Evolutionary conservation across 176 grass and related monocot species (phyloP).

Genomic region (Cenchrus purpureus): DNA sequence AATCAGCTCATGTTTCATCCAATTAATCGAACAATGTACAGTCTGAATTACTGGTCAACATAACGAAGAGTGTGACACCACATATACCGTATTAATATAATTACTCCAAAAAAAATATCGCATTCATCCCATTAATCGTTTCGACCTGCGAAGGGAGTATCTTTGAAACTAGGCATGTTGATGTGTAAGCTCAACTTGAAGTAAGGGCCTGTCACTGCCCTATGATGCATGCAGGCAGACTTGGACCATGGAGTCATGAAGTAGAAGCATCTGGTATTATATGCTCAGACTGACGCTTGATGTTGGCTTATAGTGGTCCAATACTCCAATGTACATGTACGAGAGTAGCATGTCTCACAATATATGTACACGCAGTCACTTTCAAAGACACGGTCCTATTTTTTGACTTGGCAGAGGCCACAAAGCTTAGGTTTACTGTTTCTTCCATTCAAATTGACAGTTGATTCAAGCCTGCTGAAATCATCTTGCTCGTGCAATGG

Average conservation of each 20-base stretch:
- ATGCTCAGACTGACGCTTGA: constrained; percentile 7
- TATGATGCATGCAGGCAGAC: constrained; percentile 43
- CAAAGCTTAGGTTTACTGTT: not conserved
- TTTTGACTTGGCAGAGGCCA: not conserved
- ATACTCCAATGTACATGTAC: not conserved
- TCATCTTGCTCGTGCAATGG: not conserved
- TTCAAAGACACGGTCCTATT: constrained; percentile 21
- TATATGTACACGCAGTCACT: not conserved
- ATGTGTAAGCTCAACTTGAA: not conserved
- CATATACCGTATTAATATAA: no score
- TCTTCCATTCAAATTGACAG: not conserved
- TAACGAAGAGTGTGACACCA: not conserved
- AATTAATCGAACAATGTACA: not conserved
- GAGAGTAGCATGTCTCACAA: constrained; percentile 33
- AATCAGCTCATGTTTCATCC: not conserved
- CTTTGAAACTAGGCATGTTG: not conserved
- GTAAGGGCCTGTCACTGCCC: constrained; percentile 30
- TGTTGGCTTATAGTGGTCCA: not conserved
- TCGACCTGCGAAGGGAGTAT: constrained; percentile 13
- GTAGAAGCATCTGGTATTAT: not conserved
- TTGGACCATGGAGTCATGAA: constrained; percentile 15
- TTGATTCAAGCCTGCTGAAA: constrained; percentile 26
- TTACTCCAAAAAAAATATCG: no score
- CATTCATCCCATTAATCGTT: no score
- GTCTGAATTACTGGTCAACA: not conserved